These are phyloP conservation scores for Gossypium herbaceum DNA, from an alignment of 345 rosid genomes.

Conservation along the genomic window DNA sequence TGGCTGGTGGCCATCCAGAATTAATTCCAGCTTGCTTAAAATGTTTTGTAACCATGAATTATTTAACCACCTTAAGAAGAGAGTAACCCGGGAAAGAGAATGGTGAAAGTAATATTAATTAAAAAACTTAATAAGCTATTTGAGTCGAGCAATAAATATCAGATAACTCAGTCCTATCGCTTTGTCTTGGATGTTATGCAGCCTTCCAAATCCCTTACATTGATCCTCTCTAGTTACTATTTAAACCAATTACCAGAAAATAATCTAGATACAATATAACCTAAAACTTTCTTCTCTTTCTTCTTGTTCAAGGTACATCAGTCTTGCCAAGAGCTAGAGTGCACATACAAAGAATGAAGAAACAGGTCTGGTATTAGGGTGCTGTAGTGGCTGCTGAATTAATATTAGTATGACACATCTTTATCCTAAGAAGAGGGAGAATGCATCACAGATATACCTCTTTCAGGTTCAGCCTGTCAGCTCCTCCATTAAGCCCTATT, in stretches of 20 bases:
- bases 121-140: background rate
- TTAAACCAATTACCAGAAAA: background rate
- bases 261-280: background rate
- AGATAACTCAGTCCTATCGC: background rate
- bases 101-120: too few species aligned
- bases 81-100: too few species aligned
- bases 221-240: background rate
- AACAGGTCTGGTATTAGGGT: background rate
- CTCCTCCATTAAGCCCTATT: slow-evolving; percentile 94
- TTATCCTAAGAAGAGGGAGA: slow-evolving; percentile 10
- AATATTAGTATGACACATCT: slow-evolving; percentile 1
- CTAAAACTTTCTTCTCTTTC: background rate
- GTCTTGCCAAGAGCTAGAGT: background rate
- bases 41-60: too few species aligned
- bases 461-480: slow-evolving; percentile 41
- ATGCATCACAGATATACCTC: background rate
- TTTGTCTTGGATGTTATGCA: background rate
- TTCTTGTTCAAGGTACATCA: background rate
- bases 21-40: too few species aligned
- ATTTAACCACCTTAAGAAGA: background rate
- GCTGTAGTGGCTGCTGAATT: background rate
- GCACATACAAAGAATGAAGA: background rate
- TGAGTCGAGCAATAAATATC: background rate
- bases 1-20: too few species aligned
- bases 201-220: background rate